Evolutionary conservation across 345 rosid species (phyloP).

Genomic region (Aurinia saxatilis): DNA sequence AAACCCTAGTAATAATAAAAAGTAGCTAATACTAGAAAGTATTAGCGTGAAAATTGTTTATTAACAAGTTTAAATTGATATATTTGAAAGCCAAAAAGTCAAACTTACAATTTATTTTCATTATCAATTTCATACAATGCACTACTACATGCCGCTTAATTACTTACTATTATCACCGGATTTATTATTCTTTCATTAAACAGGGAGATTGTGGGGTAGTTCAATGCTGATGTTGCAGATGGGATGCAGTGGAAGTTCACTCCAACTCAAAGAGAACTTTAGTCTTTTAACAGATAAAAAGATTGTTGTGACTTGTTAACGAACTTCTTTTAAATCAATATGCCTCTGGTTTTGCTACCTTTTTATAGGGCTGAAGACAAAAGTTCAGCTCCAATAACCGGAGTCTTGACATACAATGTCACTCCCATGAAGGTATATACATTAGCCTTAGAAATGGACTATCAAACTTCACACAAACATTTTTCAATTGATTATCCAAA

Average conservation of each 20-base stretch:
- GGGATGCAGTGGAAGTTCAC: slow-evolving; percentile 97
- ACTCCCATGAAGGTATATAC: slow-evolving; percentile 77
- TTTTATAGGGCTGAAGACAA: slow-evolving; percentile 91
- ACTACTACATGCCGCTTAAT: too few relatives aligned
- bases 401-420: slow-evolving; percentile 84
- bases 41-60: too few relatives aligned
- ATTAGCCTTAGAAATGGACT: neutral
- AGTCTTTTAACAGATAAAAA: neutral
- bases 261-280: slow-evolving; percentile 95
- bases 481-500: neutral
- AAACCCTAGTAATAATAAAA: too few relatives aligned
- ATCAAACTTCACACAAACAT: neutral
- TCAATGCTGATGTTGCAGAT: slow-evolving; percentile 96
- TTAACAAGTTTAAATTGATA: too few relatives aligned
- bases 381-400: slow-evolving; percentile 68
- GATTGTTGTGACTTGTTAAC: slow-evolving; percentile 5
- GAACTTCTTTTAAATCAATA: neutral
- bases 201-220: slow-evolving; percentile 88
- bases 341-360: slow-evolving; percentile 27
- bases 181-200: too few relatives aligned
- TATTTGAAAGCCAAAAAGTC: too few relatives aligned
- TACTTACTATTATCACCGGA: too few relatives aligned
- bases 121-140: too few relatives aligned
- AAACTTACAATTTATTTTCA: too few relatives aligned
- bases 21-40: too few relatives aligned